Evolutionary conservation across 1,139 yeast genomes (phyloP).

Genomic region (Geotrichum carabidarum): DNA sequence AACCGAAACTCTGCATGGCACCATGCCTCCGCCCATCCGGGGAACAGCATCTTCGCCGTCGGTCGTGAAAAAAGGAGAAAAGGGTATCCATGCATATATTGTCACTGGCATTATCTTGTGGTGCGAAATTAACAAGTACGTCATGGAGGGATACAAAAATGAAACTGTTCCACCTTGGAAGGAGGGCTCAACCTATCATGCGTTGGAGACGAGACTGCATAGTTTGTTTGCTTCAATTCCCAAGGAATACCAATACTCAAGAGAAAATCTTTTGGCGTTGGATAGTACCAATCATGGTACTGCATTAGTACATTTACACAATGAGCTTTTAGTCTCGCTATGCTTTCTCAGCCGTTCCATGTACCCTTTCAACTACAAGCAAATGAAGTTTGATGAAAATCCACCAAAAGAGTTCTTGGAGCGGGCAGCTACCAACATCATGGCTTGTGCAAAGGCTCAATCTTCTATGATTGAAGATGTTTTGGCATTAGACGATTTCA

Average conservation of each 20-base stretch:
- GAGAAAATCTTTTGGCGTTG: slow-evolving; percentile 24
- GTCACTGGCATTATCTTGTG: slow-evolving; percentile 33
- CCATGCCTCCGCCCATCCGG: slow-evolving; percentile 13
- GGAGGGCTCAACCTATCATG: slow-evolving; percentile 22
- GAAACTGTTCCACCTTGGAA: slow-evolving; percentile 28
- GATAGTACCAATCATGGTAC: slow-evolving; percentile 27
- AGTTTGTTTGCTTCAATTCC: slow-evolving; percentile 24
- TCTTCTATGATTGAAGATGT: slow-evolving; percentile 34
- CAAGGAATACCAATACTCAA: slow-evolving; percentile 25
- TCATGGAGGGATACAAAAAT: slow-evolving; percentile 21
- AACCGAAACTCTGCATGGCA: slow-evolving; percentile 28
- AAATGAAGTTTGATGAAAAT: slow-evolving; percentile 20
- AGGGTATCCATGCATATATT: slow-evolving; percentile 32
- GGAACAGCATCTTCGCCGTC: slow-evolving; percentile 12
- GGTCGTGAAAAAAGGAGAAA: slow-evolving; percentile 12
- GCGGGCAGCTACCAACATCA: slow-evolving; percentile 30
- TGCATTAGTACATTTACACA: slow-evolving; percentile 30
- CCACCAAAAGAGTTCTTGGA: slow-evolving; percentile 33
- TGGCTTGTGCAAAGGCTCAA: slow-evolving; percentile 35
- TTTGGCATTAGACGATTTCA: slow-evolving; percentile 33
- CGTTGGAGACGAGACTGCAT: slow-evolving; percentile 19
- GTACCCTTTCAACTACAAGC: slow-evolving; percentile 24
- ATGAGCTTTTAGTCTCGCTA: slow-evolving; percentile 26
- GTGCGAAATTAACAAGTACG: slow-evolving; percentile 35
- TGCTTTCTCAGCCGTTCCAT: slow-evolving; percentile 29